These are phyloP conservation scores for Candida labiduridarum DNA, from an alignment of 1,139 yeast species.

Conservation along the genomic window DNA sequence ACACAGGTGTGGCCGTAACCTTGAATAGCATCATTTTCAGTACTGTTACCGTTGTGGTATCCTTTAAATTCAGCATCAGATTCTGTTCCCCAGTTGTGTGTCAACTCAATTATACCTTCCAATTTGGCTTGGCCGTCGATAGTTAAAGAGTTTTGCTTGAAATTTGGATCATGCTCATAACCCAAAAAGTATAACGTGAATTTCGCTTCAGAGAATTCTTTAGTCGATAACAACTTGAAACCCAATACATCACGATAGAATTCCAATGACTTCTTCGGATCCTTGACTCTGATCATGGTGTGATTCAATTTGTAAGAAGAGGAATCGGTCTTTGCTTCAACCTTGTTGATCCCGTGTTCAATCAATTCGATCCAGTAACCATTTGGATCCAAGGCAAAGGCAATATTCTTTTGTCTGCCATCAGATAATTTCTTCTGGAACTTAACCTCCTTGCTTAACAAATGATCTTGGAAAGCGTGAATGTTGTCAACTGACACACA, in stretches of 20 bases:
- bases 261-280: slow-evolving; percentile 70
- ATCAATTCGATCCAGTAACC: slow-evolving; percentile 96
- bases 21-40: slow-evolving; percentile 58
- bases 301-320: slow-evolving; percentile 74
- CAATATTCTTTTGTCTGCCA: slow-evolving; percentile 91
- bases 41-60: slow-evolving; percentile 80
- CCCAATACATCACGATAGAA: slow-evolving; percentile 83
- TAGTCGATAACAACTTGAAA: slow-evolving; percentile 64
- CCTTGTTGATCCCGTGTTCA: slow-evolving; percentile 54
- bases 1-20: slow-evolving; percentile 90
- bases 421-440: slow-evolving; percentile 84
- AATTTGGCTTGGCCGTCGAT: slow-evolving; percentile 37
- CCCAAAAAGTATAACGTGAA: slow-evolving; percentile 88
- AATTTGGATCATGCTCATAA: slow-evolving; percentile 50
- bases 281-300: slow-evolving; percentile 90
- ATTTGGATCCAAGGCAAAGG: slow-evolving; percentile 93
- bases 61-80: slow-evolving; percentile 64
- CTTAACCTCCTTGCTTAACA: slow-evolving; percentile 62
- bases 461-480: slow-evolving; percentile 55
- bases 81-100: slow-evolving; percentile 97
- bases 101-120: slow-evolving; percentile 80
- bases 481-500: slow-evolving; percentile 87
- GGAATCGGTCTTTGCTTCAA: slow-evolving; percentile 38
- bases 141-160: slow-evolving; percentile 36
- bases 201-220: slow-evolving; percentile 65